Evolutionary conservation across 2,329 filamentous ascomycete genomes (phyloP).

Genomic region (Tolypocladium ophioglossoides): DNA sequence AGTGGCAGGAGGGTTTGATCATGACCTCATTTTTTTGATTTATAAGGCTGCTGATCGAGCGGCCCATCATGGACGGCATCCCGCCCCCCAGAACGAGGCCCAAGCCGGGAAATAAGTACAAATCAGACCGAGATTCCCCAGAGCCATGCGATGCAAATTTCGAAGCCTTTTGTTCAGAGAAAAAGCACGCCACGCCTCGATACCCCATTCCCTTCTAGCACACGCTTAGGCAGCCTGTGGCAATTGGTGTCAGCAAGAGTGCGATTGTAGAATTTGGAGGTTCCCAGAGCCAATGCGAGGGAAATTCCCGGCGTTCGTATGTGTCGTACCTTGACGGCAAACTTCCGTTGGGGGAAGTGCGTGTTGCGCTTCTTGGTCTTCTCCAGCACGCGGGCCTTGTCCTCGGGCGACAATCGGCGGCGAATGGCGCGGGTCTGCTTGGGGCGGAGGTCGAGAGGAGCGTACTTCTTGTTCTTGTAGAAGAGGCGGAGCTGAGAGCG

Average conservation of each 20-base stretch:
- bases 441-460: constrained; percentile 92
- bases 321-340: constrained; percentile 80
- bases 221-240: constrained; percentile 6
- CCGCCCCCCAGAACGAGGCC: constrained; percentile 23
- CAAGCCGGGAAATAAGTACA: constrained; percentile 26
- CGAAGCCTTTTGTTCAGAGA: constrained; percentile 20
- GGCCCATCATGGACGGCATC: constrained; percentile 19
- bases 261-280: neutral
- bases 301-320: neutral
- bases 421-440: constrained; percentile 99
- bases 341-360: constrained; percentile 98
- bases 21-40: constrained; percentile 27
- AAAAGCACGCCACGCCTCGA: constrained; percentile 28
- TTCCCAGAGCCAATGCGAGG: neutral
- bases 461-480: constrained; percentile 99
- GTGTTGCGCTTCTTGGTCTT: constrained; percentile 94
- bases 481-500: constrained; percentile 94
- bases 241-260: neutral
- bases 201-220: constrained; percentile 12
- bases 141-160: constrained; percentile 29
- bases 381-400: constrained; percentile 73
- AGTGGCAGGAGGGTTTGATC: constrained; percentile 13
- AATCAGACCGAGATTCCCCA: constrained; percentile 26
- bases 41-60: constrained; percentile 20
- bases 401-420: constrained; percentile 85